Evolutionary conservation across 2,329 filamentous ascomycete genomes (phyloP).

Genomic region (Magnaporthales sp.): DNA sequence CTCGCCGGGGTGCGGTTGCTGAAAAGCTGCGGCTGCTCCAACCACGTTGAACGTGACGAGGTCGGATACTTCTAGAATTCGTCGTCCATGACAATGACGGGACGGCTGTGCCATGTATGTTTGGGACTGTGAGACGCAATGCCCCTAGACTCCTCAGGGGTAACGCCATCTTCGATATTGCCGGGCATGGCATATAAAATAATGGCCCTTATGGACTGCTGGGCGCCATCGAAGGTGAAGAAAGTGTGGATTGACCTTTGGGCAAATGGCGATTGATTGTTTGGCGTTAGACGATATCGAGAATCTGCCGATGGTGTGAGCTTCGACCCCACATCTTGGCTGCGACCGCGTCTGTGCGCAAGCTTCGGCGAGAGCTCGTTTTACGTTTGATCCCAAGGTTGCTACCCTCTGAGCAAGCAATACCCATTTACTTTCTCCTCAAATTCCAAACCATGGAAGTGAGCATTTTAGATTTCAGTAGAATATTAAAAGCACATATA

Average conservation of each 20-base stretch:
- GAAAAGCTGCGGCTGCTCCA: conserved; percentile 34
- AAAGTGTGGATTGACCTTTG: neutral
- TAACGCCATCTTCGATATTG: neutral
- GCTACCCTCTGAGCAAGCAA: no score
- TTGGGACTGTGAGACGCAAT: neutral
- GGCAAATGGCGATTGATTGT: neutral
- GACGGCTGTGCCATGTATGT: neutral
- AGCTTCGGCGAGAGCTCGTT: neutral
- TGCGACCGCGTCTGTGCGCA: neutral
- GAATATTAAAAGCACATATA: no score
- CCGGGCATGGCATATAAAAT: neutral
- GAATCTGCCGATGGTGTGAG: neutral
- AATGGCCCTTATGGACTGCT: neutral
- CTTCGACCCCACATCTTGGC: neutral
- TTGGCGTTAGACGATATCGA: neutral
- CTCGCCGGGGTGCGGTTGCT: conserved; percentile 29
- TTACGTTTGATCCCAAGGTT: no score
- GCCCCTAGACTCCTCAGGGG: neutral
- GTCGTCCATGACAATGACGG: neutral
- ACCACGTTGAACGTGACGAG: neutral
- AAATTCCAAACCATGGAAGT: no score
- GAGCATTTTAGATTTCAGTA: no score
- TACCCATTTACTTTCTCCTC: no score
- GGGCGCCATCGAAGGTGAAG: neutral
- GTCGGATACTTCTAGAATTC: no score